phyloP scores from a whole-genome alignment of 768 basidiomycete species.

The Roridomyces roridus region DNA sequence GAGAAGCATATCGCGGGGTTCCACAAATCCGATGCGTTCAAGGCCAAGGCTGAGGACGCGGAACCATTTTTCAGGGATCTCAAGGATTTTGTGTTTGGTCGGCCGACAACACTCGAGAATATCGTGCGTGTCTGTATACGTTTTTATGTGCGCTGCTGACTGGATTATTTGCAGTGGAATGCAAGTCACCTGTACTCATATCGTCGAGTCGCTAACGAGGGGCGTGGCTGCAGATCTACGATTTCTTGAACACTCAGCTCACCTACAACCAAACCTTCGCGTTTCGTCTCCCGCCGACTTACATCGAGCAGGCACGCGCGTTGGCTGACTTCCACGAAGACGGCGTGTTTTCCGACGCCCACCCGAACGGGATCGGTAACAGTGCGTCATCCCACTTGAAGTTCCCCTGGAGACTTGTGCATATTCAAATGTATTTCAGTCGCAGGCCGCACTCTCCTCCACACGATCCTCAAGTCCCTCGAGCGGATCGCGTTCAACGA shows the following conservation, averaged over 20 bases:
- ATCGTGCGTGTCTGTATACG: slow-evolving; percentile 41
- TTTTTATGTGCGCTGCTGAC: not conserved
- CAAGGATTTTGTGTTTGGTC: slow-evolving; percentile 56
- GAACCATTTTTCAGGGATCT: slow-evolving; percentile 52
- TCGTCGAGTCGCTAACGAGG: not conserved
- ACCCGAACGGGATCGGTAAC: slow-evolving; percentile 76
- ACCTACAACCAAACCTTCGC: slow-evolving; percentile 85
- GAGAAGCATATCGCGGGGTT: slow-evolving; percentile 48
- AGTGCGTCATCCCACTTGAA: slow-evolving; percentile 50
- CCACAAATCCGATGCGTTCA: slow-evolving; percentile 52
- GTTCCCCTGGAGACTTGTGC: too few species aligned
- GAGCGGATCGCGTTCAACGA: slow-evolving; percentile 80
- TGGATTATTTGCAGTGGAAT: slow-evolving; percentile 62
- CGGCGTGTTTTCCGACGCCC: slow-evolving; percentile 69
- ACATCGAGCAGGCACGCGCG: slow-evolving; percentile 74
- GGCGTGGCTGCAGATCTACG: slow-evolving; percentile 63
- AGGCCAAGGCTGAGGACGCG: slow-evolving; percentile 42
- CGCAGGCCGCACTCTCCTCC: slow-evolving; percentile 80
- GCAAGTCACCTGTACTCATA: slow-evolving; percentile 48
- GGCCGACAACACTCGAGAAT: slow-evolving; percentile 52
- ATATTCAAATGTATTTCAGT: slow-evolving; percentile 58
- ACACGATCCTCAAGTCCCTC: slow-evolving; percentile 72
- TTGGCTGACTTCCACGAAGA: slow-evolving; percentile 84
- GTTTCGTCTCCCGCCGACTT: slow-evolving; percentile 78
- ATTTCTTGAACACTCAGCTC: slow-evolving; percentile 78